Evolutionary conservation across 2,329 filamentous ascomycete species (phyloP).

Genomic region (Pyrenophora seminiperda): DNA sequence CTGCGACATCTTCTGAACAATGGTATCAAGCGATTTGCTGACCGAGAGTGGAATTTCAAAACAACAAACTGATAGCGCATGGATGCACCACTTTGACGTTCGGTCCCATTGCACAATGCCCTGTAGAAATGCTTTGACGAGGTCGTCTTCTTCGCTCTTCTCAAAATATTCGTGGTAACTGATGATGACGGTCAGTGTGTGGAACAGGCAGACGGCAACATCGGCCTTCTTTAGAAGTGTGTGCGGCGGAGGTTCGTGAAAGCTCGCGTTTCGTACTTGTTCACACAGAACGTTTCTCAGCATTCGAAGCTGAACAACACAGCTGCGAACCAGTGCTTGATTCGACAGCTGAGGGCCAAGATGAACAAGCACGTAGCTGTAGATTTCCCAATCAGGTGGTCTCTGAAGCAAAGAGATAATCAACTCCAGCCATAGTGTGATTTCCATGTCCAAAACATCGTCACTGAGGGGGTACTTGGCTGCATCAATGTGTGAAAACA

Average conservation of each 20-base stretch:
- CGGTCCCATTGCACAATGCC: constrained; percentile 84
- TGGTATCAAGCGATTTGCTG: constrained; percentile 80
- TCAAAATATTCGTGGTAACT: constrained; percentile 87
- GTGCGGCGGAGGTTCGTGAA: constrained; percentile 79
- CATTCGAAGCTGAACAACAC: constrained; percentile 74
- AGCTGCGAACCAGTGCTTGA: constrained; percentile 78
- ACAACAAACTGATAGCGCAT: constrained; percentile 91
- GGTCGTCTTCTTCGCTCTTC: constrained; percentile 85
- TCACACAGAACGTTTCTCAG: constrained; percentile 80
- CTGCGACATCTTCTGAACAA: constrained; percentile 91
- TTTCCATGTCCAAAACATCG: constrained; percentile 56
- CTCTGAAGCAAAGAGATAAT: constrained; percentile 75
- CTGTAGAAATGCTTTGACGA: constrained; percentile 82
- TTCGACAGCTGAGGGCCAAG: constrained; percentile 88
- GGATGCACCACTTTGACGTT: constrained; percentile 90
- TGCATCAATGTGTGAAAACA: constrained; percentile 55
- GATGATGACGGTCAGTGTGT: constrained; percentile 83
- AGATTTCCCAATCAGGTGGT: constrained; percentile 86
- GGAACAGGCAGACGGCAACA: constrained; percentile 85
- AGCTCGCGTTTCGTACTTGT: constrained; percentile 75
- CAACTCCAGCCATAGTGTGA: constrained; percentile 71
- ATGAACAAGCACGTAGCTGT: constrained; percentile 87
- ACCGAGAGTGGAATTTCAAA: constrained; percentile 90
- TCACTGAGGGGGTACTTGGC: constrained; percentile 39
- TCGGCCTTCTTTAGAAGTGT: constrained; percentile 84